A percentile compares a stretch with the other conserved stretches of the same genome.
phyloP scores from a whole-genome alignment of 805 yeast species.

The Trichomonascus vanleenenianus region DNA sequence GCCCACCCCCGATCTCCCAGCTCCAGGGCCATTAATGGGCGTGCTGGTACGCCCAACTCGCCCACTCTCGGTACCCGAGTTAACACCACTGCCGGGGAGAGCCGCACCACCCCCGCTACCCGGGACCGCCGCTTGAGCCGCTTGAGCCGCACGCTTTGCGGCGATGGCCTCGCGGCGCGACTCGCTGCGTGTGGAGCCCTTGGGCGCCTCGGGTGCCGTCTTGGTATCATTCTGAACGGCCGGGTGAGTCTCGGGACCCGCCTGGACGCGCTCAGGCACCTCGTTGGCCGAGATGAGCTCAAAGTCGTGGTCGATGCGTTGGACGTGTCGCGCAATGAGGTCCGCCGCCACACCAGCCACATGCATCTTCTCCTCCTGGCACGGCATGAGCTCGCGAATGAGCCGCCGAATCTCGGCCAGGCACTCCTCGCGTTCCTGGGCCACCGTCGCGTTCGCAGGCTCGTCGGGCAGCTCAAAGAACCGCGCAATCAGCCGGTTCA shows the following conservation, averaged over 20 bases:
- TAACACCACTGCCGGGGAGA: neutral
- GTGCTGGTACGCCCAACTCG: conserved; percentile 1
- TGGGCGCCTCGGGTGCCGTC: conserved; percentile 34
- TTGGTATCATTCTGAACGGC: conserved; percentile 60
- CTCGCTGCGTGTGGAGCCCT: conserved; percentile 65
- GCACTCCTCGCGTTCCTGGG: conserved; percentile 20
- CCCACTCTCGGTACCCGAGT: neutral
- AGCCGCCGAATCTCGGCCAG: conserved; percentile 33
- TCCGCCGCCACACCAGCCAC: conserved; percentile 90
- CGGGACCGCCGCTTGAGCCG: conserved; percentile 17
- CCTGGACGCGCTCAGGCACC: conserved; percentile 69
- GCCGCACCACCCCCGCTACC: neutral
- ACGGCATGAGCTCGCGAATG: conserved; percentile 71
- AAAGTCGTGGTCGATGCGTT: conserved; percentile 73
- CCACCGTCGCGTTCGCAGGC: conserved; percentile 8
- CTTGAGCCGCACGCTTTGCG: conserved; percentile 60
- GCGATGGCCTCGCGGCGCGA: conserved; percentile 88
- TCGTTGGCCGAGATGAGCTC: conserved; percentile 67
- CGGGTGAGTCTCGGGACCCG: conserved; percentile 81
- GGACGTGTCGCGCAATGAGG: conserved; percentile 56
- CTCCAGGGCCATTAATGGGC: conserved; percentile 11
- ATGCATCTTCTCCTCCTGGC: conserved; percentile 94
- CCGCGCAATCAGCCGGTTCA: conserved; percentile 46
- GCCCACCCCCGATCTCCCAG: conserved; percentile 1
- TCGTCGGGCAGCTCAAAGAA: conserved; percentile 33